A percentile compares a stretch with the other conserved stretches of the same genome.
phyloP scores from a whole-genome alignment of 2,329 filamentous ascomycete species.

The Xenosphaeropsis pyriputrescens region DNA sequence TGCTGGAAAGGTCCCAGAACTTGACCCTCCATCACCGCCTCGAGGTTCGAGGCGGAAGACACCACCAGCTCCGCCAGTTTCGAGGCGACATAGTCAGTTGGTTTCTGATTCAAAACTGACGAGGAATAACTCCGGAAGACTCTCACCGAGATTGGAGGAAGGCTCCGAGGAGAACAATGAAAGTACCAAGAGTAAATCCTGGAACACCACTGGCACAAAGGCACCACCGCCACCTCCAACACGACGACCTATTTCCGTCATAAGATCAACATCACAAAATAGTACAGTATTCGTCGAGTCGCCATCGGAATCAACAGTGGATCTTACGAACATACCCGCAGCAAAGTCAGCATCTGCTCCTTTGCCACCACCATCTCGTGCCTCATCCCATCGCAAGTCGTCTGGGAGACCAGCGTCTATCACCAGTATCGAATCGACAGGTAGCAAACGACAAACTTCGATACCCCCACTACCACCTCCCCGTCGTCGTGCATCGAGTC shows the following conservation, averaged over 20 bases:
- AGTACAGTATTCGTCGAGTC: constrained; percentile 2
- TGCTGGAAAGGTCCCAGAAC: constrained; percentile 33
- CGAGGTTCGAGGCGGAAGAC: constrained; percentile 17
- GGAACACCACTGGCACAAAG: constrained; percentile 3
- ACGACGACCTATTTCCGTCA: constrained; percentile 12
- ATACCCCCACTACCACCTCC: constrained; percentile 22
- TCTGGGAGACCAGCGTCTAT: constrained; percentile 5
- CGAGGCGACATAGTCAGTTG: constrained; percentile 17
- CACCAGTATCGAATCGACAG: constrained; percentile 10
- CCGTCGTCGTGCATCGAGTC: constrained; percentile 25
- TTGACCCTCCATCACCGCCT: constrained; percentile 16
- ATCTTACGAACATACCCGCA: background rate
- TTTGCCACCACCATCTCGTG: constrained; percentile 23
- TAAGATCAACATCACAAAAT: constrained; percentile 7
- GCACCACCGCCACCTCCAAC: constrained; percentile 19
- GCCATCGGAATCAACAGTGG: constrained; percentile 14
- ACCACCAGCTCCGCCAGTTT: constrained; percentile 24
- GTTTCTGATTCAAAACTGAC: constrained; percentile 12
- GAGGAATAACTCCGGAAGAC: constrained; percentile 9
- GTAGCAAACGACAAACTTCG: constrained; percentile 9
- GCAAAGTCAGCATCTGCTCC: constrained; percentile 18
- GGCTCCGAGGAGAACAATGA: constrained; percentile 3
- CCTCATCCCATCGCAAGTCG: constrained; percentile 5
- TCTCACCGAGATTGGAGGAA: constrained; percentile 15
- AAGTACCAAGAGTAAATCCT: constrained; percentile 5